Conservation (phyloP, 2,329 filamentous ascomycete species). For the Venturiaceae sp. region DNA sequence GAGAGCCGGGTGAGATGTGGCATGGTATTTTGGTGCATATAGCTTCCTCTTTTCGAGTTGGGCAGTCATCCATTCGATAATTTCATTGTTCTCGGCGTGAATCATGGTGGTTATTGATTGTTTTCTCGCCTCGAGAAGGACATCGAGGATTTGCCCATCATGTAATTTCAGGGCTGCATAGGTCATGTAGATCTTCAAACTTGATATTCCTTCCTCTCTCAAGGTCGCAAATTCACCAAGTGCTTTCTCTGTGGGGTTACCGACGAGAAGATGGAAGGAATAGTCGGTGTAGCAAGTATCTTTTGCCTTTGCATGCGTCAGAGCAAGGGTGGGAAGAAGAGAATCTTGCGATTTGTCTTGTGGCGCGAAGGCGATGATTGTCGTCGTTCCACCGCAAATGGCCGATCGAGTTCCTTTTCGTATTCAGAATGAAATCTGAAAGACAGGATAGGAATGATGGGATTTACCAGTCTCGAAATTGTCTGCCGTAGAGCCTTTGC, state of each 20-base stretch:
- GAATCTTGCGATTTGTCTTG: conserved; percentile 35
- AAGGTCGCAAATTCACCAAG: conserved; percentile 25
- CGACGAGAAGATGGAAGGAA: conserved; percentile 29
- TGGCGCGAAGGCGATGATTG: conserved; percentile 38
- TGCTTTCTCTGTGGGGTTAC: conserved; percentile 24
- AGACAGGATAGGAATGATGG: no score
- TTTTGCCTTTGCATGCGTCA: conserved; percentile 31
- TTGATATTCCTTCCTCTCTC: conserved; percentile 25
- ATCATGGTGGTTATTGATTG: conserved; percentile 40
- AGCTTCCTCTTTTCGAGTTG: conserved; percentile 39
- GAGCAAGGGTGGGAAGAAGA: conserved; percentile 31
- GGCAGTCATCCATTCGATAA: conserved; percentile 44
- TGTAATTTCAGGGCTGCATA: conserved; percentile 28
- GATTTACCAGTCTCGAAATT: conserved; percentile 26
- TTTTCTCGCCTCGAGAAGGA: conserved; percentile 37
- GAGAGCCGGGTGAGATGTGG: conserved; percentile 37
- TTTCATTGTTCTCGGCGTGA: conserved; percentile 38
- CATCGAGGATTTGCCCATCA: conserved; percentile 38
- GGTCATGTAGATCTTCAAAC: conserved; percentile 35
- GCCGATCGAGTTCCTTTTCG: conserved; percentile 31
- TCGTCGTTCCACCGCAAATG: conserved; percentile 39
- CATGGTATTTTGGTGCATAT: conserved; percentile 43
- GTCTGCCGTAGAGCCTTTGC: conserved; percentile 29
- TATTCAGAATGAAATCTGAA: no score
- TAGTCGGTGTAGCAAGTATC: conserved; percentile 40